Percentiles rank a stretch among this genome's conserved stretches.
These are phyloP conservation scores for Dryas integrifolia DNA, from an alignment of 331 rosid species.

Conservation along the genomic window DNA sequence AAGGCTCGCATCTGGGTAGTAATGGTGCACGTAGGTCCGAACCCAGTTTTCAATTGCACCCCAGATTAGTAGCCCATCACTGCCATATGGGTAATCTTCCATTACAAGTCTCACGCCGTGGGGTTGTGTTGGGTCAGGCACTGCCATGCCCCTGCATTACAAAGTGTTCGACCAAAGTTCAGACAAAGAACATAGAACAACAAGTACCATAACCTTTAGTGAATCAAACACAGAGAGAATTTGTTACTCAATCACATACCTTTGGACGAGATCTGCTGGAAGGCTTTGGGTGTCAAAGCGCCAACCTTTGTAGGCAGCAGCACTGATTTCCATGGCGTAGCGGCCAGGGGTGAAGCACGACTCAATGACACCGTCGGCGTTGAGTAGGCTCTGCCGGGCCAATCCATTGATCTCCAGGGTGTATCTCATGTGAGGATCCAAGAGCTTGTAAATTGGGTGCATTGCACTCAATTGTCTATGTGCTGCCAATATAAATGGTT, in stretches of 20 bases:
- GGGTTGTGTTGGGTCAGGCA: slow-evolving; percentile 73
- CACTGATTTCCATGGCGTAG: slow-evolving; percentile 77
- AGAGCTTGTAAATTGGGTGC: slow-evolving; percentile 84
- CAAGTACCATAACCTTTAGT: too few species aligned
- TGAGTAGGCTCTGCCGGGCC: slow-evolving; percentile 75
- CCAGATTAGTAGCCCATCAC: slow-evolving; percentile 81
- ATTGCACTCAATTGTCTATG: slow-evolving; percentile 90
- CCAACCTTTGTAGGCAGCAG: slow-evolving; percentile 81
- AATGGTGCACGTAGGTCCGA: slow-evolving; percentile 59
- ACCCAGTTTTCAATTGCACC: slow-evolving; percentile 82
- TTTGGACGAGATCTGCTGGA: slow-evolving; percentile 81
- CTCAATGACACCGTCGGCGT: slow-evolving; percentile 73
- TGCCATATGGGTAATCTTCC: slow-evolving; percentile 86
- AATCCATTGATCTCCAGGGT: slow-evolving; percentile 75
- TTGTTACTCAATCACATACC: slow-evolving; percentile 40
- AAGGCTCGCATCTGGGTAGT: slow-evolving; percentile 61
- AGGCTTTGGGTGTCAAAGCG: slow-evolving; percentile 81
- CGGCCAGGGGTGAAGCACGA: slow-evolving; percentile 91
- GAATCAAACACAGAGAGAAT: too few species aligned
- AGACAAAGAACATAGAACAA: background rate
- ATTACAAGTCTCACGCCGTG: slow-evolving; percentile 71
- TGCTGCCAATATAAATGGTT: slow-evolving; percentile 82
- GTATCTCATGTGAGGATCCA: slow-evolving; percentile 96
- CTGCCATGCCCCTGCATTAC: slow-evolving; percentile 71
- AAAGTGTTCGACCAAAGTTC: background rate